Evolutionary conservation across 2,329 filamentous ascomycete species (phyloP), one percentile per base, ranked within the genome.

Genomic region (Clathrospora elynae): DNA sequence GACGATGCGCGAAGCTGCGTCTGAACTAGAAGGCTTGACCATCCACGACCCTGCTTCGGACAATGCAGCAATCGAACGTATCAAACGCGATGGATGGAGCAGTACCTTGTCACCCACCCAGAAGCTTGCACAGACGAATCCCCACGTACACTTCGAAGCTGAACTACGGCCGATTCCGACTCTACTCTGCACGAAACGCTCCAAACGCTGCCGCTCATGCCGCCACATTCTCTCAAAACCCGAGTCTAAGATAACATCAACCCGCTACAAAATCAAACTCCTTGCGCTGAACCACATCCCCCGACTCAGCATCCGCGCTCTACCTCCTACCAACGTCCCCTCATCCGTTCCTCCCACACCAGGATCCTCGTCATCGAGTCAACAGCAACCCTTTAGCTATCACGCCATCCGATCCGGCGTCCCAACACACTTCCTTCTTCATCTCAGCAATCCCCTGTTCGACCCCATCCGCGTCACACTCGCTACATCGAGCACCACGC

Each of bases 201-300:
- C 90, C 13, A 97, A 96, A 73, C 88, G 93, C 31, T 99, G 93
- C 71, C 87, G 89, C 35, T 81, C 86, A 8, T 99, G 93, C 72
- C 86, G 93, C 9, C 92, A 97, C 73, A 96, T 97, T 65, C 86
- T 99, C 57, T 88, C 90, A 49, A 95, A 95, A 68, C 93, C 92
- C 10, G 93, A 99, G 71, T 82, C 85, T 46, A 99, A 97, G 71
- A 85, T 95, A 20, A 83, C 84, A 32, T 92, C 87, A 37, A 93
- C 88, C 5, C 86, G 91, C 19, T 97, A 93, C 79, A 88, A 92
- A 61, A 96, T 99, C 69, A 87, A 89, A 40, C 80, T 97, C 1
- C 85, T 97, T 4, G 95, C 93, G 9, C 63, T 73, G 41, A 90
- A 86, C 65, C 92, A 95, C 71, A 89, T 99, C 51, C 93, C 93